phyloP scores from a whole-genome alignment of 106 monocot species.

The Platanthera guangdongensis region DNA sequence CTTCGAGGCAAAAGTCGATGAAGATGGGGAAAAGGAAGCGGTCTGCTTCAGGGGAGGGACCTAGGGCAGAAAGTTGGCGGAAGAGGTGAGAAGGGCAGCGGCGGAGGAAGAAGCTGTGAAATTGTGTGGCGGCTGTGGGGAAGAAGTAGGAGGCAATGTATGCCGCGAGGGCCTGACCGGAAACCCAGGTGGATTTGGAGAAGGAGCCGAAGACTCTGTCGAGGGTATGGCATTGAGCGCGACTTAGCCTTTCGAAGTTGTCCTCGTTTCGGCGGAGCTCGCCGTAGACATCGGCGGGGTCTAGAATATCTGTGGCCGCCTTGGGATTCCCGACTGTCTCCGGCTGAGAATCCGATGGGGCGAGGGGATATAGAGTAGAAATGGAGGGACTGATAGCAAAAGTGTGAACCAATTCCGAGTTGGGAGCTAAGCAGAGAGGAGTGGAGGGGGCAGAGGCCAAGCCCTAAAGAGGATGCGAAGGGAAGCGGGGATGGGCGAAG shows the following conservation, averaged over 20 bases:
- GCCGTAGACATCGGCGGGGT: slow-evolving; percentile 6
- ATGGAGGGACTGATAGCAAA: too few relatives aligned
- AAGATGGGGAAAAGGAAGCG: slow-evolving; percentile 73
- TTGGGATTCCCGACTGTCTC: neutral
- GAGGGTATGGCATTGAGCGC: slow-evolving; percentile 30
- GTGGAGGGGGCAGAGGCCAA: neutral
- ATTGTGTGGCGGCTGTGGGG: slow-evolving; percentile 45
- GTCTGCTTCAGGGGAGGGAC: slow-evolving; percentile 29
- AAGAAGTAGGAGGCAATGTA: slow-evolving; percentile 78
- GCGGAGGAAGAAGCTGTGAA: slow-evolving; percentile 47
- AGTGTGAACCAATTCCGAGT: neutral
- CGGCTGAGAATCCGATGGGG: neutral
- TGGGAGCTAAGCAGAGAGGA: neutral
- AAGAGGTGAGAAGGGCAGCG: slow-evolving; percentile 20
- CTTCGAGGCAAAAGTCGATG: slow-evolving; percentile 58
- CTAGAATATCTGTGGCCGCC: neutral
- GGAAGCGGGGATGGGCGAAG: neutral
- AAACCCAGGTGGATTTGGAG: slow-evolving; percentile 56
- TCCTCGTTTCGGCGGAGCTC: slow-evolving; percentile 8
- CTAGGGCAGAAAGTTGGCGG: slow-evolving; percentile 23
- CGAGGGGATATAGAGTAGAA: neutral
- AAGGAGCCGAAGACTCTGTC: slow-evolving; percentile 39
- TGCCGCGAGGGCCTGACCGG: slow-evolving; percentile 75
- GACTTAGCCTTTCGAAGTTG: slow-evolving; percentile 10
- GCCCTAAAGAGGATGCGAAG: neutral